Percentiles rank a stretch among this genome's conserved stretches.
phyloP scores from a whole-genome alignment of 805 yeast species.

The Lachancea kluyveri region DNA sequence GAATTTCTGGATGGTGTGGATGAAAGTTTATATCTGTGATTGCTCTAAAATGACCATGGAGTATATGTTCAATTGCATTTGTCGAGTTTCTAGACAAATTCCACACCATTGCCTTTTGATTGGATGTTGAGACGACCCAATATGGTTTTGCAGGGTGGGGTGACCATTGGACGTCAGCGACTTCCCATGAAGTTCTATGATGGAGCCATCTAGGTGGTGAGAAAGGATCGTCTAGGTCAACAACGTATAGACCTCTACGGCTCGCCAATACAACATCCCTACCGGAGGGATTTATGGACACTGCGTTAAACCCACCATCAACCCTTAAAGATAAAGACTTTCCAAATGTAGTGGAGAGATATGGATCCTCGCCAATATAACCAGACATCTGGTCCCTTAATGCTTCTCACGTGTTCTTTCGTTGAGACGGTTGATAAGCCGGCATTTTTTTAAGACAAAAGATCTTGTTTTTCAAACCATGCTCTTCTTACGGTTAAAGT shows the following conservation, averaged over 20 bases:
- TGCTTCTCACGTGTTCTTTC: too few species aligned
- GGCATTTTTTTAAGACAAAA: too few species aligned
- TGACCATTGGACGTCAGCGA: conserved; percentile 98
- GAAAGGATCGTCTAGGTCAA: conserved; percentile 94
- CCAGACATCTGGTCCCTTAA: conserved; percentile 3
- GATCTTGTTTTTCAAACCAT: too few species aligned
- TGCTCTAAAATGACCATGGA: conserved; percentile 89
- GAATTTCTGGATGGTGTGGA: conserved; percentile 73
- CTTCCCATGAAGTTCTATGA: conserved; percentile 94
- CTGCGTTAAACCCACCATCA: conserved; percentile 88
- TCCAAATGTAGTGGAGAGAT: conserved; percentile 60
- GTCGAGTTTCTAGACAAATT: conserved; percentile 65
- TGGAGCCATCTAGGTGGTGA: conserved; percentile 91
- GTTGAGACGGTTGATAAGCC: too few species aligned
- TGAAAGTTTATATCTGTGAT: conserved; percentile 94
- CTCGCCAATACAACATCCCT: conserved; percentile 88
- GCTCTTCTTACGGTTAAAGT: too few species aligned
- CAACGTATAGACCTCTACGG: conserved; percentile 73
- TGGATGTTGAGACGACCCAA: conserved; percentile 91
- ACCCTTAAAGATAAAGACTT: conserved; percentile 77
- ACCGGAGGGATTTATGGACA: conserved; percentile 84
- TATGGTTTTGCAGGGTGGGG: conserved; percentile 80
- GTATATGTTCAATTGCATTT: conserved; percentile 75
- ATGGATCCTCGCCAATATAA: conserved; percentile 27
- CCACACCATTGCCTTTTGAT: conserved; percentile 95